Percentiles rank a stretch among this genome's conserved stretches.
These are phyloP conservation scores for Botryotinia convoluta DNA, from an alignment of 2,329 filamentous ascomycete genomes.

Conservation along the genomic window DNA sequence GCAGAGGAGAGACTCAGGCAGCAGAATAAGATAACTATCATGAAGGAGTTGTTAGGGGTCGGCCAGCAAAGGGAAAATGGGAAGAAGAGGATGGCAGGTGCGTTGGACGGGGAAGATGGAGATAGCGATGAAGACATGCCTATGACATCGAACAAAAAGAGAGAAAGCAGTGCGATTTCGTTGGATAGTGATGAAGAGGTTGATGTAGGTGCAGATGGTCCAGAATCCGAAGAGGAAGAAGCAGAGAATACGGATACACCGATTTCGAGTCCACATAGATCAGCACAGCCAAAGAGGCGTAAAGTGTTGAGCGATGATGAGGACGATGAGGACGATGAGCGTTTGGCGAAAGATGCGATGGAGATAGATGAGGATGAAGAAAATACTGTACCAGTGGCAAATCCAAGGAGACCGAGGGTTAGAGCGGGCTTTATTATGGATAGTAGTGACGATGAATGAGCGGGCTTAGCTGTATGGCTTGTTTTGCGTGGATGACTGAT, in stretches of 20 bases:
- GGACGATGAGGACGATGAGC: slow-evolving; percentile 34
- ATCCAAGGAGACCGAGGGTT: slow-evolving; percentile 39
- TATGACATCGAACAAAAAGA: slow-evolving; percentile 22
- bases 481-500: background rate
- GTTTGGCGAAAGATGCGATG: slow-evolving; percentile 23
- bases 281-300: slow-evolving; percentile 41
- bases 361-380: slow-evolving; percentile 43
- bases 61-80: slow-evolving; percentile 25
- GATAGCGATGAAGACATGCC: slow-evolving; percentile 37
- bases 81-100: slow-evolving; percentile 26
- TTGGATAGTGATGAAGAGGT: slow-evolving; percentile 37
- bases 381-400: slow-evolving; percentile 41
- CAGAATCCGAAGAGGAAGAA: slow-evolving; percentile 36
- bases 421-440: slow-evolving; percentile 57
- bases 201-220: slow-evolving; percentile 22
- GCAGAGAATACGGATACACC: slow-evolving; percentile 41
- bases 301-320: slow-evolving; percentile 38
- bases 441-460: slow-evolving; percentile 51
- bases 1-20: slow-evolving; percentile 67
- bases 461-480: background rate
- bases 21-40: slow-evolving; percentile 39
- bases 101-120: slow-evolving; percentile 23
- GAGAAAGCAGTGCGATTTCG: slow-evolving; percentile 22
- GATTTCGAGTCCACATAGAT: slow-evolving; percentile 41
- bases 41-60: slow-evolving; percentile 35